Evolutionary conservation across 1,284 basidiomycete species (phyloP).

Genomic region (Ustilago shanxiensis): DNA sequence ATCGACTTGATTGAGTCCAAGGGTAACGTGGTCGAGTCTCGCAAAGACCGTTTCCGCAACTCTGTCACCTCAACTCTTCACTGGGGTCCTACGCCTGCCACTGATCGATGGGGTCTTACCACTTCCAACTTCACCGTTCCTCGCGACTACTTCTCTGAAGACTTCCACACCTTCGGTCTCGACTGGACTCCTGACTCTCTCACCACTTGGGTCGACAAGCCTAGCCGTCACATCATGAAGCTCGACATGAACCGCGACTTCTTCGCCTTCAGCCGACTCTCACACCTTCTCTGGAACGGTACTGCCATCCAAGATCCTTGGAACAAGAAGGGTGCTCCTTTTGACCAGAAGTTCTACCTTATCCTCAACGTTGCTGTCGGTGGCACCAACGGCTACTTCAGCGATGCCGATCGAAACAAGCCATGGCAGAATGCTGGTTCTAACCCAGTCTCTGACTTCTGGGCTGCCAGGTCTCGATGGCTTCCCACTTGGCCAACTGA

Average conservation of each 20-base stretch:
- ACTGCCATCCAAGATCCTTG: slow-evolving; percentile 75
- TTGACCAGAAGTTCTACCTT: slow-evolving; percentile 87
- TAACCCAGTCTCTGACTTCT: slow-evolving; percentile 72
- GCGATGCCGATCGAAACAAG: slow-evolving; percentile 75
- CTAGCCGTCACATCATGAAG: slow-evolving; percentile 77
- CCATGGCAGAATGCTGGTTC: slow-evolving; percentile 61
- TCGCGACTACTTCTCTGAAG: slow-evolving; percentile 78
- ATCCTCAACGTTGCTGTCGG: slow-evolving; percentile 84
- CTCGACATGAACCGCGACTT: slow-evolving; percentile 74
- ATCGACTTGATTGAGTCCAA: slow-evolving; percentile 82
- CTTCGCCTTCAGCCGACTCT: slow-evolving; percentile 80
- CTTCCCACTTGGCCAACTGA: slow-evolving; percentile 48
- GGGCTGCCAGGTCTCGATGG: slow-evolving; percentile 71
- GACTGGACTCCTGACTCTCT: slow-evolving; percentile 85
- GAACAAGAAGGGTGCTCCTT: slow-evolving; percentile 78
- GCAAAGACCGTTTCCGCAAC: slow-evolving; percentile 75
- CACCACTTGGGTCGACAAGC: slow-evolving; percentile 74
- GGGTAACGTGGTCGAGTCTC: slow-evolving; percentile 72
- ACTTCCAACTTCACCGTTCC: slow-evolving; percentile 77
- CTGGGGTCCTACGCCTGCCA: slow-evolving; percentile 25
- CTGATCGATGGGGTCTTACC: slow-evolving; percentile 34
- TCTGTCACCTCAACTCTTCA: slow-evolving; percentile 27
- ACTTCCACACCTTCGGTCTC: slow-evolving; percentile 82
- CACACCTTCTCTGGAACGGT: slow-evolving; percentile 77
- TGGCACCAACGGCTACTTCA: slow-evolving; percentile 81